Evolutionary conservation across 192 early-diverging fungal genomes (phyloP), one percentile per base, ranked within the genome.

Genomic region (Bifiguratus adelaidae): DNA sequence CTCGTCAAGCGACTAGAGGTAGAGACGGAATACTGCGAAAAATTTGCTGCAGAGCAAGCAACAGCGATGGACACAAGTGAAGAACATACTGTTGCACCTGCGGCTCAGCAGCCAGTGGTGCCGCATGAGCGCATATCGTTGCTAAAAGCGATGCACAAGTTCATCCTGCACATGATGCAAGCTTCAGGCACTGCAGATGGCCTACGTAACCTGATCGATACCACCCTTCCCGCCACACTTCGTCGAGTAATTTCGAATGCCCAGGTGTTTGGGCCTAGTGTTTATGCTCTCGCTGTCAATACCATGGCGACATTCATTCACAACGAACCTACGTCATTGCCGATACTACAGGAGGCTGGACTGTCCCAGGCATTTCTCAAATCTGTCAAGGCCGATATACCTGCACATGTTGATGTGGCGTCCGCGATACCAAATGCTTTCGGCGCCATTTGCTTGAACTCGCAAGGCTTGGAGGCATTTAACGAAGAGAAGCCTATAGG

Each of bases 241-340:
- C 67, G 73, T 48, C 51, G 52, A 0, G 79, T 95, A 18, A 79
- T 96, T 53, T 71, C 80, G 44, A 61, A 86, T 27, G 77, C 85
- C 0, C 68, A 73, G 7, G 68, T 80, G 16, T 95, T 92, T 63
- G 90, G 91, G 20, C 76, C 70, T 29, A 85, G 82, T 41, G 70
- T 92, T 3, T 91, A 86, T 55, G 89, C 91, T 13, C 70, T 86
- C 35, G 76, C 91, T 0, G 84, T 92, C 49, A 91, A 93, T 55
- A 85, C 93, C 30, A 91, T 89, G 77, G 81, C 94, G 0, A 91
- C 88, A 3, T 86, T 99, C 41, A 91, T 99, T 28, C 91, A 99
- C 55, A 99, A 99, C 52, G 96, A 99, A 47, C 96, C 96, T 1
- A 97, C 94, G 0, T 91, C 80, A 11, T 64, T 99, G 21, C 60